Conservation (phyloP, 2,329 filamentous ascomycete species). For the Coniochaeta sp. region DNA sequence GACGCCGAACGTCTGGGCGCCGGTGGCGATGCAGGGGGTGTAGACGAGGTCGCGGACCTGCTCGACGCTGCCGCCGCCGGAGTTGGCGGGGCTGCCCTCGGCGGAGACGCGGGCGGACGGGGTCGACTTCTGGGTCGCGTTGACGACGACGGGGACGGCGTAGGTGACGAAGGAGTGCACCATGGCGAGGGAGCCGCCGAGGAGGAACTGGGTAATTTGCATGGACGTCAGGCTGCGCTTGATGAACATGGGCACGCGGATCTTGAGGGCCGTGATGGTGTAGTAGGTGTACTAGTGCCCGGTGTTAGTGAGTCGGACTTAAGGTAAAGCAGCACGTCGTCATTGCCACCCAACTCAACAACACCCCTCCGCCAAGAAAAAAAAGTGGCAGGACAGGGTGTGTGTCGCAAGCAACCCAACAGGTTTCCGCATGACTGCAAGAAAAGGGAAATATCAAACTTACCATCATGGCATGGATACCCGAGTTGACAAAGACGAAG, state of each 20-base stretch:
- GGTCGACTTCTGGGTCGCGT: slow-evolving; percentile 18
- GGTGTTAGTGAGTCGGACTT: slow-evolving; percentile 11
- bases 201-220: slow-evolving; percentile 86
- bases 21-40: slow-evolving; percentile 69
- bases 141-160: slow-evolving; percentile 59
- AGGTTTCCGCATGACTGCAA: background rate
- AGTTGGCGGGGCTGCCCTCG: too few relatives aligned
- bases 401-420: background rate
- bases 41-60: slow-evolving; percentile 26
- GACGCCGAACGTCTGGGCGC: slow-evolving; percentile 78
- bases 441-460: slow-evolving; percentile 26
- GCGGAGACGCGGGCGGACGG: slow-evolving; percentile 35
- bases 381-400: too few relatives aligned
- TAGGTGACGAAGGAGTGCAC: slow-evolving; percentile 80
- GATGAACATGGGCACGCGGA: slow-evolving; percentile 68
- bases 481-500: slow-evolving; percentile 90
- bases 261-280: slow-evolving; percentile 70
- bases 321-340: background rate
- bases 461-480: slow-evolving; percentile 94
- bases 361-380: too few relatives aligned
- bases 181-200: slow-evolving; percentile 73
- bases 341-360: too few relatives aligned
- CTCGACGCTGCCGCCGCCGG: slow-evolving; percentile 33
- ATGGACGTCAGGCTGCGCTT: slow-evolving; percentile 82
- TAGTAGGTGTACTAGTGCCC: slow-evolving; percentile 90